These are phyloP conservation scores for Fusarium illudens DNA, from an alignment of 2,329 filamentous ascomycete genomes.

Conservation along the genomic window DNA sequence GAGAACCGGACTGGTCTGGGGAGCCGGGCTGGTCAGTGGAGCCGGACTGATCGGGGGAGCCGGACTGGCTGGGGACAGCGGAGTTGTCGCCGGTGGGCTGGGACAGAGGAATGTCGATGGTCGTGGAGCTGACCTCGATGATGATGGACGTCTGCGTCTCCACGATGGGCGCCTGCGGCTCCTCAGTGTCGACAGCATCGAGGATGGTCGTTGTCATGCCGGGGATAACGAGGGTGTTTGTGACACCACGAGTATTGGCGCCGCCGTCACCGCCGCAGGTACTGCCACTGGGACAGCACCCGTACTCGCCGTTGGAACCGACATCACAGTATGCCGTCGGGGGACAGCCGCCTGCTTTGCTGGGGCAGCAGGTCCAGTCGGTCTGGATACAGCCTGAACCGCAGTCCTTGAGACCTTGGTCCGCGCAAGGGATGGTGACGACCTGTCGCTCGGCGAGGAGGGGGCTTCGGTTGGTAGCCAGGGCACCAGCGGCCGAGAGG, in stretches of 20 bases:
- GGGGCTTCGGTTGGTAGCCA: slow-evolving; percentile 29
- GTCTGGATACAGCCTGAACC: slow-evolving; percentile 43
- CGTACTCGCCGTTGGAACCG: slow-evolving; percentile 39
- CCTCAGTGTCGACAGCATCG: neutral
- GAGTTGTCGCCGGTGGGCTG: neutral
- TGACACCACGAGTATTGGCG: slow-evolving; percentile 24
- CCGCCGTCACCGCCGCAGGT: slow-evolving; percentile 41
- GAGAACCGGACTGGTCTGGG: no score
- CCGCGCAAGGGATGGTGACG: slow-evolving; percentile 34
- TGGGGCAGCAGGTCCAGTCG: slow-evolving; percentile 45
- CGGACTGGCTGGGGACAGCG: no score
- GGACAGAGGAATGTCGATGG: neutral
- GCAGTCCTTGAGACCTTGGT: slow-evolving; percentile 39
- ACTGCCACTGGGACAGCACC: slow-evolving; percentile 44
- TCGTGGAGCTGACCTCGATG: neutral
- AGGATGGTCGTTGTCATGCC: slow-evolving; percentile 22
- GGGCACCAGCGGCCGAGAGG: slow-evolving; percentile 28
- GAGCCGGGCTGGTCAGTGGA: no score
- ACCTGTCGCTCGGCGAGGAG: slow-evolving; percentile 34
- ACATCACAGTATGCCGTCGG: slow-evolving; percentile 36
- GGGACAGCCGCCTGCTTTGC: slow-evolving; percentile 41
- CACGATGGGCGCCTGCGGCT: slow-evolving; percentile 5
- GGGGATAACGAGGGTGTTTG: slow-evolving; percentile 19
- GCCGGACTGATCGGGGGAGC: no score
- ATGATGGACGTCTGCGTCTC: slow-evolving; percentile 8